A percentile compares a stretch with the other conserved stretches of the same genome.
Evolutionary conservation across 352 stramenopile species (phyloP).

Genomic region (Phytophthora sojae): DNA sequence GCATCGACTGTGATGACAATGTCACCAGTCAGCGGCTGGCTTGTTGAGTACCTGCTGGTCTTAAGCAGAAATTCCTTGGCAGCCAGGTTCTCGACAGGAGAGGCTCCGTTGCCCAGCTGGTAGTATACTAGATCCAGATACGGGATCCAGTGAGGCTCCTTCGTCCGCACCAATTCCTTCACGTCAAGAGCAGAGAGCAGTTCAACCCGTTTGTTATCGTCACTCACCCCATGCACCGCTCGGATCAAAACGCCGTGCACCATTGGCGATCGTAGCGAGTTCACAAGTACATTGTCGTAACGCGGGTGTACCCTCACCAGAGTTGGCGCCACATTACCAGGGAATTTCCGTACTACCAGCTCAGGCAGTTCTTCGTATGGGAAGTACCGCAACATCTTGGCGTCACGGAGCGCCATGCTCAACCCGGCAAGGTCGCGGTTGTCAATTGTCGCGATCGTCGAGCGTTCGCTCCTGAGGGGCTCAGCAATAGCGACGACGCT

Average conservation of each 20-base stretch:
- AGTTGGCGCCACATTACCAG: constrained; percentile 49
- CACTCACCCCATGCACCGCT: constrained; percentile 17
- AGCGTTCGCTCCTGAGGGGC: constrained; percentile 43
- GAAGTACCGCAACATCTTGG: constrained; percentile 70
- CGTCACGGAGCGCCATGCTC: constrained; percentile 47
- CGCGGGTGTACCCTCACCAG: constrained; percentile 54
- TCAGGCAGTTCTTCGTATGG: constrained; percentile 69
- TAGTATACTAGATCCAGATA: constrained; percentile 76
- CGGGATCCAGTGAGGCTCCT: constrained; percentile 56
- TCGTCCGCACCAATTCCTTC: constrained; percentile 52
- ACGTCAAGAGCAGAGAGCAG: constrained; percentile 64
- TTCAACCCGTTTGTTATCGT: constrained; percentile 37
- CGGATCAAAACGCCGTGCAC: constrained; percentile 68
- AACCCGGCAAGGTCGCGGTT: constrained; percentile 63
- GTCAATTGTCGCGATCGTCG: constrained; percentile 51
- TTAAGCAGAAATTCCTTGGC: constrained; percentile 65
- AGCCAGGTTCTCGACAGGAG: constrained; percentile 47
- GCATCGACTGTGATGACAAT: constrained; percentile 72
- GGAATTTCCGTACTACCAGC: constrained; percentile 54
- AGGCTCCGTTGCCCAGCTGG: constrained; percentile 39
- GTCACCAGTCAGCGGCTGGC: constrained; percentile 46
- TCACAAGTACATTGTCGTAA: constrained; percentile 69
- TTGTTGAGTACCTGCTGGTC: constrained; percentile 7
- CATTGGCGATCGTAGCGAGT: constrained; percentile 69
- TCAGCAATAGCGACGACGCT: constrained; percentile 66